phyloP scores from a whole-genome alignment of 169 alveolate genomes.

The Perkinsus chesapeaki region DNA sequence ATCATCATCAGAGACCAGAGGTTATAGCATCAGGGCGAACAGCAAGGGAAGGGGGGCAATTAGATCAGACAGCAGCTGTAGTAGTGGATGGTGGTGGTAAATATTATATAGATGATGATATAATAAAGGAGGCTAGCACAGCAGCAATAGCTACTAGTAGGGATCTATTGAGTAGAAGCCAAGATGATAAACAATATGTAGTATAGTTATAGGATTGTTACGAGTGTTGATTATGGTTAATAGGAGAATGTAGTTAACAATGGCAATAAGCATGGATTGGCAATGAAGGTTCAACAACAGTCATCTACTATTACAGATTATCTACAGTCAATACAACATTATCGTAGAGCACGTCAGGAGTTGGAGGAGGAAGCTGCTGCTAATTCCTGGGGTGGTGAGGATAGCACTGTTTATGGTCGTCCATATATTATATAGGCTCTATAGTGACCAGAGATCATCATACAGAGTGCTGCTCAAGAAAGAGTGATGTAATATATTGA shows the following conservation, averaged over 20 bases:
- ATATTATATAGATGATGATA: no score
- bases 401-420: no score
- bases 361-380: background rate
- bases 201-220: no score
- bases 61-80: no score
- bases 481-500: no score
- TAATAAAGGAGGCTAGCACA: no score
- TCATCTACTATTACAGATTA: background rate
- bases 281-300: background rate
- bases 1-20: background rate
- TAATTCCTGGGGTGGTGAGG: background rate
- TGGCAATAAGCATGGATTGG: background rate
- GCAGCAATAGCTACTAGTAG: background rate
- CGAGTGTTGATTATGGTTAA: no score
- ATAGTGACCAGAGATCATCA: no score
- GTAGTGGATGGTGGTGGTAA: no score
- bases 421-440: no score
- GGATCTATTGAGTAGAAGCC: background rate
- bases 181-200: background rate
- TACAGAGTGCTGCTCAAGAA: no score
- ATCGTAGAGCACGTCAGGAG: background rate
- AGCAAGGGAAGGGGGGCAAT: no score
- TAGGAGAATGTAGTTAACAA: background rate
- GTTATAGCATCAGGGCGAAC: background rate
- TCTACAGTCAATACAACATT: background rate